Evolutionary conservation across 176 grass and related monocot species (phyloP).

Genomic region (Pontederia paniculata): DNA sequence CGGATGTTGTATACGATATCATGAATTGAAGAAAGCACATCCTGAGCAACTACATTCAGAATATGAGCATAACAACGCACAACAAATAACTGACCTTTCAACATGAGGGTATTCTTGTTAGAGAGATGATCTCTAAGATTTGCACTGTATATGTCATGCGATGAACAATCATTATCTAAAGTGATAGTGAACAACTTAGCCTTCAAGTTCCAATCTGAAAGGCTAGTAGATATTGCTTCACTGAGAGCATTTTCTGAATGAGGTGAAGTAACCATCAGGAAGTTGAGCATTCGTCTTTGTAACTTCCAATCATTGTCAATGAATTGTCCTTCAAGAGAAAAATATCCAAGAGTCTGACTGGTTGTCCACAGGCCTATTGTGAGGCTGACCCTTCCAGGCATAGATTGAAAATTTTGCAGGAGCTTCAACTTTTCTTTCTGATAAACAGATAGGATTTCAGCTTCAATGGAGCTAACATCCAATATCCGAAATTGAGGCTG

Average conservation of each 20-base stretch:
- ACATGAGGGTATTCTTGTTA: slow-evolving; percentile 12
- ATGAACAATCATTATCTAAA: slow-evolving; percentile 14
- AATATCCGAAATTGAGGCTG: slow-evolving; percentile 3
- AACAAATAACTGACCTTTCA: slow-evolving; percentile 14
- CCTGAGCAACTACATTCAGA: slow-evolving; percentile 12
- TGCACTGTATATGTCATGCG: slow-evolving; percentile 16
- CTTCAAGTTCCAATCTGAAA: slow-evolving; percentile 16
- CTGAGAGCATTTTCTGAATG: slow-evolving; percentile 17
- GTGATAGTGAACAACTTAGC: slow-evolving; percentile 15
- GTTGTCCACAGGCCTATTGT: slow-evolving; percentile 16
- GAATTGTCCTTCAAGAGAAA: slow-evolving; percentile 6
- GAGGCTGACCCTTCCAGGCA: slow-evolving; percentile 11
- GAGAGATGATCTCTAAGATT: slow-evolving; percentile 16
- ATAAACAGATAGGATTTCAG: slow-evolving; percentile 8
- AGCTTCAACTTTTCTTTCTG: slow-evolving; percentile 17
- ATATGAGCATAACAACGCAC: slow-evolving; percentile 16
- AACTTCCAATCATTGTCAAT: slow-evolving; percentile 14
- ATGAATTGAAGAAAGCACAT: slow-evolving; percentile 9
- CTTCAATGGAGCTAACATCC: slow-evolving; percentile 2
- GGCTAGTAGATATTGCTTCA: slow-evolving; percentile 6
- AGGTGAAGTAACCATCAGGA: slow-evolving; percentile 14
- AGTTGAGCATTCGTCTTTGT: slow-evolving; percentile 11
- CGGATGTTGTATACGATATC: slow-evolving; percentile 10
- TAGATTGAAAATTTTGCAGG: neutral
- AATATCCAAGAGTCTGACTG: slow-evolving; percentile 11